Percentiles rank a stretch among this genome's conserved stretches.
These are phyloP conservation scores for Schizosaccharomyces japonicus DNA, from an alignment of 805 yeast genomes.

Conservation along the genomic window DNA sequence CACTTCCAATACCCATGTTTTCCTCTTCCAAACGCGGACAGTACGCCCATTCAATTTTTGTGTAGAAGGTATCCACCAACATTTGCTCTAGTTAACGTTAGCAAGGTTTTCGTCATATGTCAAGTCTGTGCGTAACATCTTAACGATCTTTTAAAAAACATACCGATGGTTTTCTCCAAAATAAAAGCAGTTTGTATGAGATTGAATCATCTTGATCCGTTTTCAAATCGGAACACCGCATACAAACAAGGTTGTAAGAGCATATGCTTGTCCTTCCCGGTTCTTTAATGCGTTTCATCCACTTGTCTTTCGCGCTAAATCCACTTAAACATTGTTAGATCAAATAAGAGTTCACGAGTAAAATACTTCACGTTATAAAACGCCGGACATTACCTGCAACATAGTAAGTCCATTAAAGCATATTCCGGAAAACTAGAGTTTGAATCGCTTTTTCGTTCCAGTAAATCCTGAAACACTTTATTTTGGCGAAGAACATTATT, in stretches of 20 bases:
- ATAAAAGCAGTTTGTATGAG: neutral
- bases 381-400: neutral
- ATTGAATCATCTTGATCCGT: too few species aligned
- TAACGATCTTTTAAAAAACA: neutral
- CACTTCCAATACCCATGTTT: neutral
- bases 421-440: neutral
- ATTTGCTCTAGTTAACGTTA: too few species aligned
- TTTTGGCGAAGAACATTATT: neutral
- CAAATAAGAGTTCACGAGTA: neutral
- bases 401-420: neutral
- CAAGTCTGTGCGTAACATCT: neutral
- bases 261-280: neutral
- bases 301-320: neutral
- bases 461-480: neutral
- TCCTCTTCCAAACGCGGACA: neutral
- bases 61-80: neutral
- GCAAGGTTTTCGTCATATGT: too few species aligned
- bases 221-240: neutral
- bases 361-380: too few species aligned
- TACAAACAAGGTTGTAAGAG: neutral
- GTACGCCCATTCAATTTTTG: neutral
- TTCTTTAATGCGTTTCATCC: neutral
- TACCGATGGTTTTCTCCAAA: neutral
- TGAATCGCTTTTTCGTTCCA: neutral
- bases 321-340: neutral